Evolutionary conservation across 345 rosid genomes (phyloP), one percentile per base, ranked within the genome.

Genomic region (Rhodamnia rubescens): DNA sequence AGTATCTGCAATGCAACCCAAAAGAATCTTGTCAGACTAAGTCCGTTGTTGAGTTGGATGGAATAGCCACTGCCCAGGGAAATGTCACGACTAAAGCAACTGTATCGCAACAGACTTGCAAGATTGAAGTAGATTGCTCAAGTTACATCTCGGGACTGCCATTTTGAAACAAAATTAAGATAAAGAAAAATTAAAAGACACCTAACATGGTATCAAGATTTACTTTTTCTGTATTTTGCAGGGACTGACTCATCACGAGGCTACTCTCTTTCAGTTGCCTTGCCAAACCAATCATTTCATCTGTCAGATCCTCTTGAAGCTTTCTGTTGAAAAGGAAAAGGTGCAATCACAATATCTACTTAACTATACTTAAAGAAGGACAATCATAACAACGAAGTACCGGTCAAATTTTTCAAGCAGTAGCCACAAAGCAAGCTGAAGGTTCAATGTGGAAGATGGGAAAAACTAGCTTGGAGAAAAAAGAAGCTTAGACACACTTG

Each of bases 271-370:
- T 96, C 51, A 96, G 97, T 88, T 95, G 94, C 64, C 85, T 88
- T 51, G 98, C 98, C 89, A 96, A 92, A 69, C 88, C 96, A 52
- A 93, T 98, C 98, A 96, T 97, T 90, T 96, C 98, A 92, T 95
- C 98, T 0, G 96, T 95, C 85, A 97, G 89, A 87, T 93, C 94
- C 78, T 97, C 98, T 80, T 97, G 98, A 88, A 96, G 93, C 89
- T 93, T 91, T 88, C 96, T 93, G 94, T 64, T 69, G 51, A 74
- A 82, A 54, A 26, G 49, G n/a, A 55, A 84, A 40, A 27, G 78
- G 29, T 40, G 14, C 64, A 32, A 69, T 21, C 53, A 55, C 59
- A 83, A 22, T 15, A 29, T 47, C 27, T 42, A 27, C 61, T 58
- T 29, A 84, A 27, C n/a, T 50, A 64, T 27, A 84, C 53, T 27